These are phyloP conservation scores for Blastosporella zonata DNA, from an alignment of 1,284 basidiomycete species.

Conservation along the genomic window DNA sequence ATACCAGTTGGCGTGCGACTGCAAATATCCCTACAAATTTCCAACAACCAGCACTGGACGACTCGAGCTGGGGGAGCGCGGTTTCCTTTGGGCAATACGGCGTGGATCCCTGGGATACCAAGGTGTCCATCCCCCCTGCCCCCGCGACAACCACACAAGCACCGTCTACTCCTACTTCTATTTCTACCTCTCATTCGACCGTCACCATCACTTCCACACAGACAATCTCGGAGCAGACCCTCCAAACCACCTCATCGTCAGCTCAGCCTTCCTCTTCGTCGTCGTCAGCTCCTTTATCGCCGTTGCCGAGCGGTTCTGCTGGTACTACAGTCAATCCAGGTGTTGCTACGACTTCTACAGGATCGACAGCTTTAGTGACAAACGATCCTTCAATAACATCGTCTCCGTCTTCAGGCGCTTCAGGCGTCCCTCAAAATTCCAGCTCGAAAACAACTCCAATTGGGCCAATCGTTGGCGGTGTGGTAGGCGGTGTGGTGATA, in stretches of 20 bases:
- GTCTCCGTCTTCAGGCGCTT: not conserved
- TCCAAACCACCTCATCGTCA: no score
- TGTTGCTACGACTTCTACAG: not conserved
- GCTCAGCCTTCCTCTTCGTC: no score
- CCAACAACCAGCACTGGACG: conserved; percentile 18
- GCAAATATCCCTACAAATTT: conserved; percentile 17
- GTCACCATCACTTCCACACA: not conserved
- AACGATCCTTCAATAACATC: not conserved
- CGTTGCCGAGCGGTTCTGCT: not conserved
- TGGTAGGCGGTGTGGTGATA: conserved; percentile 1
- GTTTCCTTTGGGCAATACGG: conserved; percentile 1
- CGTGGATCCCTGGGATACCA: not conserved
- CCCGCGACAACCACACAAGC: no score
- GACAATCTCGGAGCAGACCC: no score
- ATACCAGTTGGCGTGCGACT: conserved; percentile 20
- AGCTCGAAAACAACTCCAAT: not conserved
- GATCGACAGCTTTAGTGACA: not conserved
- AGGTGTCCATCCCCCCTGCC: not conserved
- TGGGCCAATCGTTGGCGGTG: conserved; percentile 4
- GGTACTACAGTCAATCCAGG: not conserved
- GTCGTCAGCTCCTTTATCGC: not conserved
- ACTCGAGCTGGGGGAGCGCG: conserved; percentile 8
- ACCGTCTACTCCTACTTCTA: no score
- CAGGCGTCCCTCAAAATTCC: not conserved
- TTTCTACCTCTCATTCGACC: no score